Conservation (phyloP, 257 asterid species). For the Cordia subcordata region DNA sequence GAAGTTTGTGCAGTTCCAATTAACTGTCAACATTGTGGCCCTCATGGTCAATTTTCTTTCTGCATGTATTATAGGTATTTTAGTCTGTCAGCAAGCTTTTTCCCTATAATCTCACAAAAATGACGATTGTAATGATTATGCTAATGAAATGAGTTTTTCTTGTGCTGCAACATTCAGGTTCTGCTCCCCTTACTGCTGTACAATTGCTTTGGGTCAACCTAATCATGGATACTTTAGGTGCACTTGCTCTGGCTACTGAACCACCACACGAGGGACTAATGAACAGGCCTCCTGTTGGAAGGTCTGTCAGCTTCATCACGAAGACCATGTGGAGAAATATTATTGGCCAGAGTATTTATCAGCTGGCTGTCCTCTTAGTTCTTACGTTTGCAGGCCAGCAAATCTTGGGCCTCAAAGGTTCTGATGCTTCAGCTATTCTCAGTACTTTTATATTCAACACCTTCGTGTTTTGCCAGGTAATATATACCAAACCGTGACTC, state of each 20-base stretch:
- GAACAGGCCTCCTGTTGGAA: slow-evolving; percentile 77
- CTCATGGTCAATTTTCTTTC: slow-evolving; percentile 82
- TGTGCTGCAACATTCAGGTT: slow-evolving; percentile 40
- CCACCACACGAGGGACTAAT: slow-evolving; percentile 91
- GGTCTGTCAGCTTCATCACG: slow-evolving; percentile 71
- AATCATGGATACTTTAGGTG: slow-evolving; percentile 98
- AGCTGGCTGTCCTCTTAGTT: slow-evolving; percentile 62
- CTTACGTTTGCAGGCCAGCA: slow-evolving; percentile 69
- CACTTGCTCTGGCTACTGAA: slow-evolving; percentile 96
- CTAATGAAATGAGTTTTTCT: not conserved
- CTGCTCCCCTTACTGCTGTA: slow-evolving; percentile 97
- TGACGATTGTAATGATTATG: not conserved
- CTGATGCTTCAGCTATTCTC: slow-evolving; percentile 53
- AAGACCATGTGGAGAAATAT: slow-evolving; percentile 93
- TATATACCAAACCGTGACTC: not conserved
- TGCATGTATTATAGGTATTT: slow-evolving; percentile 73
- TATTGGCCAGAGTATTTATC: slow-evolving; percentile 85
- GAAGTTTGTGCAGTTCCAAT: slow-evolving; percentile 94
- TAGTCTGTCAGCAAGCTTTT: not conserved
- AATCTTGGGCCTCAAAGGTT: slow-evolving; percentile 53
- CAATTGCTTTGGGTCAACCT: slow-evolving; percentile 99
- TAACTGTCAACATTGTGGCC: slow-evolving; percentile 92
- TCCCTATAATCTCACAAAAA: not conserved
- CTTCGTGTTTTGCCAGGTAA: slow-evolving; percentile 96
- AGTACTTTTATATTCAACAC: slow-evolving; percentile 95